Conservation (phyloP, 371 early-diverging fungal genomes). For the Mortierella sp. region DNA sequence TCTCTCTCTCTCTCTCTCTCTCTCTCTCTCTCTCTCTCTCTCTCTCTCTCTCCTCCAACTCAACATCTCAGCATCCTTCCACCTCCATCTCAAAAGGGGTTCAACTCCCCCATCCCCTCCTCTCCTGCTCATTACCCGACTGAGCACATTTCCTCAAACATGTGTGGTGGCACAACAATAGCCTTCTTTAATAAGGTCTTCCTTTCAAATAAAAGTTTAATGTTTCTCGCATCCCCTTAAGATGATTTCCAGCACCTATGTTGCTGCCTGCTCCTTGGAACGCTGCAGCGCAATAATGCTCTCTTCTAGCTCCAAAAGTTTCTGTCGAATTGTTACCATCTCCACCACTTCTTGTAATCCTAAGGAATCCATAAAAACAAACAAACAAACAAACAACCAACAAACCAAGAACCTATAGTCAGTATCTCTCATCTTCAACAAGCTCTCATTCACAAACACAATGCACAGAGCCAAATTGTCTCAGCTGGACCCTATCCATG, state of each 20-base stretch:
- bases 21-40: no score
- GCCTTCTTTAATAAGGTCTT: no score
- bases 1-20: no score
- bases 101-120: no score
- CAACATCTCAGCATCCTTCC: no score
- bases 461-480: not conserved
- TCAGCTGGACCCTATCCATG: not conserved
- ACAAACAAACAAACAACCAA: not conserved
- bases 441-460: not conserved
- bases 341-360: constrained; percentile 44
- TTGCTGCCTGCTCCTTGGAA: constrained; percentile 1
- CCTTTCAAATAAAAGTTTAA: not conserved
- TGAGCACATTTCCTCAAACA: no score
- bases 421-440: not conserved
- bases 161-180: no score
- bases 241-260: not conserved
- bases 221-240: not conserved
- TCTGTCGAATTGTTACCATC: constrained; percentile 36
- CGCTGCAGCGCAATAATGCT: constrained; percentile 15
- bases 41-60: no score
- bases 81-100: no score
- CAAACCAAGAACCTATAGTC: not conserved
- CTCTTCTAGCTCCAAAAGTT: constrained; percentile 26
- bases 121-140: no score
- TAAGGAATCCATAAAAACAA: constrained; percentile 1